Percentiles rank a stretch among this genome's conserved stretches.
Evolutionary conservation across 78 protist genomes (phyloP).

Genomic region (Guillardia theta): DNA sequence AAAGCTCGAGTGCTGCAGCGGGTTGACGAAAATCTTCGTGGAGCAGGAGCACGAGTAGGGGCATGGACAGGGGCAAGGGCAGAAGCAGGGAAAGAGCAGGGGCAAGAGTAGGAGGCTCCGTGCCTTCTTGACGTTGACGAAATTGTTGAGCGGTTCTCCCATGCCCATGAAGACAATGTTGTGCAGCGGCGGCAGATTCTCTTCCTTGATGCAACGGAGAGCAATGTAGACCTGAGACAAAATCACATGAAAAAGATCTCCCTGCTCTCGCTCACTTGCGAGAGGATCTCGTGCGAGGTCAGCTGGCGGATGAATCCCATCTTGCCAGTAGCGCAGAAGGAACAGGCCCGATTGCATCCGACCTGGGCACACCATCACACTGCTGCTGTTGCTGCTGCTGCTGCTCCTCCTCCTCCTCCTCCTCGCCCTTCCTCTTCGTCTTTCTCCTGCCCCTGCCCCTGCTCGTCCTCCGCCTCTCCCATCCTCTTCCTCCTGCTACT

Average conservation of each 20-base stretch:
- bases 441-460: too few relatives aligned
- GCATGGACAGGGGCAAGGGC: not conserved
- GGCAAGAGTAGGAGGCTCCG: not conserved
- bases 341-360: not conserved
- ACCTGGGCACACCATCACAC: too few relatives aligned
- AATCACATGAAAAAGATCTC: not conserved
- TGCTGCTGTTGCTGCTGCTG: too few relatives aligned
- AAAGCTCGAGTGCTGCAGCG: too few relatives aligned
- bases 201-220: not conserved
- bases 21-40: too few relatives aligned
- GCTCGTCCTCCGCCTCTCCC: too few relatives aligned
- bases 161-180: constrained; percentile 5
- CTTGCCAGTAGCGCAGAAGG: constrained; percentile 18
- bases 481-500: too few relatives aligned
- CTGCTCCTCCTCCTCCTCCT: too few relatives aligned
- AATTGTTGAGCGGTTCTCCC: not conserved
- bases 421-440: too few relatives aligned
- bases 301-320: not conserved
- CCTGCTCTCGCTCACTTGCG: not conserved
- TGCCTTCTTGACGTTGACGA: not conserved
- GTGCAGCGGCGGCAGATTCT: not conserved
- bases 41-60: not conserved
- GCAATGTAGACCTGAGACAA: not conserved
- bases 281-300: not conserved
- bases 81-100: not conserved